These are phyloP conservation scores for Dorcoceras hygrometricum DNA, from an alignment of 257 asterid genomes.

Conservation along the genomic window DNA sequence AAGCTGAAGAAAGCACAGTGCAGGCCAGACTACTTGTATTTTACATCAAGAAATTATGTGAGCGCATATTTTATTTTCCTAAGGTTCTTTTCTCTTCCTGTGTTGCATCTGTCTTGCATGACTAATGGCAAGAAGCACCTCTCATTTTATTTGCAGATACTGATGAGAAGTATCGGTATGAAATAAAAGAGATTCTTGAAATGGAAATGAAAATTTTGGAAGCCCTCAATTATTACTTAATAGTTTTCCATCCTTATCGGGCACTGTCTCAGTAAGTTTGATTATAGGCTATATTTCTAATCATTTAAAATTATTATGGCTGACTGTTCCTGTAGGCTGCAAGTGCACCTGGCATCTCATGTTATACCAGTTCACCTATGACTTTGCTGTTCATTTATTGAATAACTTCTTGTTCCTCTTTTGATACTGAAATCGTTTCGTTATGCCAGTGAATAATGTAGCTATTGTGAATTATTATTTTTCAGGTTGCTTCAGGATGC, in stretches of 20 bases:
- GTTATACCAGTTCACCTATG: background rate
- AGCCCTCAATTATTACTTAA: constrained; percentile 86
- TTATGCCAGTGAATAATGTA: background rate
- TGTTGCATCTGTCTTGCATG: constrained; percentile 7
- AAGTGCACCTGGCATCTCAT: background rate
- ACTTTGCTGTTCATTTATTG: background rate
- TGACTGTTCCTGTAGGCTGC: background rate
- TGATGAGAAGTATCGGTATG: constrained; percentile 76
- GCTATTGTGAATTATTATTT: constrained; percentile 18
- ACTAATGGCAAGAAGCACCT: constrained; percentile 15
- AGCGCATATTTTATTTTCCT: constrained; percentile 24
- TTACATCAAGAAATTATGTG: constrained; percentile 78
- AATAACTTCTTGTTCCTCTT: constrained; percentile 5
- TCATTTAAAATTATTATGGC: background rate
- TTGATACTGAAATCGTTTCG: background rate
- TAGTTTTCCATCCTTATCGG: constrained; percentile 89
- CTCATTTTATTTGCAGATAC: constrained; percentile 53
- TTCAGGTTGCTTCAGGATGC: constrained; percentile 90
- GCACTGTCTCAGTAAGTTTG: constrained; percentile 76
- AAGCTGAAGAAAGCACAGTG: constrained; percentile 96
- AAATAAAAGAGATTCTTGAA: constrained; percentile 86
- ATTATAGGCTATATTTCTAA: constrained; percentile 5
- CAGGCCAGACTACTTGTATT: constrained; percentile 84
- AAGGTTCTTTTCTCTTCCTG: constrained; percentile 4
- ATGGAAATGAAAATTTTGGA: constrained; percentile 99